Percentiles rank a stretch among this genome's conserved stretches.
phyloP scores from a whole-genome alignment of 805 yeast species.

The Hanseniaspora singularis region DNA sequence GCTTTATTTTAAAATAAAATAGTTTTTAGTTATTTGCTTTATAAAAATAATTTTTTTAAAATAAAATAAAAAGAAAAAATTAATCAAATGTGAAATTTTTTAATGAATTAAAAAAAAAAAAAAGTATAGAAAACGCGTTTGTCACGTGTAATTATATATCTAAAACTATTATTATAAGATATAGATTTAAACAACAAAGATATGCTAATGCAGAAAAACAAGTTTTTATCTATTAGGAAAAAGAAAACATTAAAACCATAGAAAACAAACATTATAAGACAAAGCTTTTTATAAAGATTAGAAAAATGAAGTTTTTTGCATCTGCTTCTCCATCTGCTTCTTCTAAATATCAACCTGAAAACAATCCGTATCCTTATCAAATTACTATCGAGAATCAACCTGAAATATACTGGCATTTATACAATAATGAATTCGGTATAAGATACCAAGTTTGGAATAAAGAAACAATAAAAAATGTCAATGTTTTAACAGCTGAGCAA shows the following conservation, averaged over 20 bases:
- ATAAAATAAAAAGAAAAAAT: too few relatives aligned
- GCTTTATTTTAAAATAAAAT: too few relatives aligned
- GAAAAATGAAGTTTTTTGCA: constrained; percentile 15
- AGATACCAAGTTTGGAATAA: constrained; percentile 16
- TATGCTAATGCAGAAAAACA: neutral
- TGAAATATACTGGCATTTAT: constrained; percentile 4
- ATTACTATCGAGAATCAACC: constrained; percentile 5
- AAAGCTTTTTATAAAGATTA: neutral
- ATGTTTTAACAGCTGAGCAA: constrained; percentile 16
- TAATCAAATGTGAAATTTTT: too few relatives aligned
- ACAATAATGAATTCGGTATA: constrained; percentile 4
- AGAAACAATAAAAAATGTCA: constrained; percentile 15
- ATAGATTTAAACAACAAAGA: too few relatives aligned
- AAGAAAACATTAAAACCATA: neutral
- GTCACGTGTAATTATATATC: neutral
- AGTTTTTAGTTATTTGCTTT: too few relatives aligned
- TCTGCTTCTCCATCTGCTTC: constrained; percentile 1
- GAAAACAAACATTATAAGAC: neutral
- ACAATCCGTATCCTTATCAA: constrained; percentile 11
- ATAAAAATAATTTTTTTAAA: too few relatives aligned
- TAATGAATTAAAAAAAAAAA: neutral
- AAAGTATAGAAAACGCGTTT: too few relatives aligned
- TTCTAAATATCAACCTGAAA: constrained; percentile 1
- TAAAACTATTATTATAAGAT: too few relatives aligned
- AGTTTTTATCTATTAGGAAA: neutral